phyloP scores from a whole-genome alignment of 345 rosid genomes.

The Moricandia moricandioides region DNA sequence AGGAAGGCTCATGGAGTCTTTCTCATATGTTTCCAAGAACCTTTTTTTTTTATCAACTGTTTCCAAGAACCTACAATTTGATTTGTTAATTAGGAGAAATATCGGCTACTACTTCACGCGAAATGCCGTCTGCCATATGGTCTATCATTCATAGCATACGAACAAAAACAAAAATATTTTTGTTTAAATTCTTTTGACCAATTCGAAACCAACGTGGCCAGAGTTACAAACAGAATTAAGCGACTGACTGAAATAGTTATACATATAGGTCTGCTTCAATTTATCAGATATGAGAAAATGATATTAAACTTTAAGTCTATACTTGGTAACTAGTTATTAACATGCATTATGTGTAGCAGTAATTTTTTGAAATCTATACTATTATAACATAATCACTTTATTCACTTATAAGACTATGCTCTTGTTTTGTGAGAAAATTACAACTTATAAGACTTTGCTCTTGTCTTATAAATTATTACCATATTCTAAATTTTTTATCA shows the following conservation, averaged over 20 bases:
- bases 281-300: not conserved
- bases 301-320: too few relatives aligned
- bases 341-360: too few relatives aligned
- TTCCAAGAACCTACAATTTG: not conserved
- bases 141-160: not conserved
- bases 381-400: too few relatives aligned
- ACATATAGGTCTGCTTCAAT: not conserved
- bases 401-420: too few relatives aligned
- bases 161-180: not conserved
- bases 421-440: too few relatives aligned
- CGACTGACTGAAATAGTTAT: not conserved
- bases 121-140: not conserved
- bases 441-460: too few relatives aligned
- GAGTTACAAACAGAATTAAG: not conserved
- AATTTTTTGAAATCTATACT: too few relatives aligned
- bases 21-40: not conserved
- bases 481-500: too few relatives aligned
- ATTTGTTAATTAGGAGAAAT: not conserved
- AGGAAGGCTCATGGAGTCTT: slow-evolving; percentile 22
- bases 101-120: not conserved
- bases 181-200: not conserved
- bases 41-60: too few relatives aligned
- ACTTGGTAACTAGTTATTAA: too few relatives aligned
- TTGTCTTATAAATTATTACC: too few relatives aligned
- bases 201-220: not conserved